Conservation (phyloP, 1,139 yeast species). For the Schwanniomyces etchellsii region DNA sequence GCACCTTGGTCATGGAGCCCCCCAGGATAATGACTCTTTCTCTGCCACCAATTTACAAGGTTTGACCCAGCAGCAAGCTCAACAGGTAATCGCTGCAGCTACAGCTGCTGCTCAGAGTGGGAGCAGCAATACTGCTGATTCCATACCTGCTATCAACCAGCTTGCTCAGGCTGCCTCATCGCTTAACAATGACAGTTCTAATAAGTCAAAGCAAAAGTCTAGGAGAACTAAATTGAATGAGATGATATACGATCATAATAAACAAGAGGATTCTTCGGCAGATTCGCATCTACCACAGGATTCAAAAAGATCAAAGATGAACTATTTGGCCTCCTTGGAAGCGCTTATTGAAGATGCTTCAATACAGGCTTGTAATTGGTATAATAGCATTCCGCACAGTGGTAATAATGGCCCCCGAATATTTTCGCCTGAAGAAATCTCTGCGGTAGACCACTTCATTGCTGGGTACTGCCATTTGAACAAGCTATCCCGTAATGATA, state of each 20-base stretch:
- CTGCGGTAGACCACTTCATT: slow-evolving; percentile 68
- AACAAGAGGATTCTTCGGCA: neutral
- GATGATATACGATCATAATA: neutral
- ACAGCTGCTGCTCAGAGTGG: slow-evolving; percentile 18
- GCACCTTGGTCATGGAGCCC: slow-evolving; percentile 23
- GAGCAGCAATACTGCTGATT: slow-evolving; percentile 9
- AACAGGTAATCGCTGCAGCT: slow-evolving; percentile 21
- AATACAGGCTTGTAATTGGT: slow-evolving; percentile 33
- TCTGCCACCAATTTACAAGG: slow-evolving; percentile 9
- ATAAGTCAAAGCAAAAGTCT: slow-evolving; percentile 4
- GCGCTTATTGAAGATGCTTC: slow-evolving; percentile 32
- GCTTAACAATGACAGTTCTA: slow-evolving; percentile 8
- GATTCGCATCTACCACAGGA: slow-evolving; percentile 1
- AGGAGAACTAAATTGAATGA: slow-evolving; percentile 5
- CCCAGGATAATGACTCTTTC: slow-evolving; percentile 9
- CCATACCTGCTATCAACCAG: slow-evolving; percentile 23
- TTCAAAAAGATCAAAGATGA: slow-evolving; percentile 17
- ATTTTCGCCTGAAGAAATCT: slow-evolving; percentile 61
- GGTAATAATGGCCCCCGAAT: slow-evolving; percentile 32
- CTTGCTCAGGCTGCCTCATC: slow-evolving; percentile 29
- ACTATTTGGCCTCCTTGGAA: slow-evolving; percentile 26
- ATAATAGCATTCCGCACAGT: slow-evolving; percentile 23
- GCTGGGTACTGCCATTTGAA: slow-evolving; percentile 60
- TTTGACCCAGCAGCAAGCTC: slow-evolving; percentile 22
- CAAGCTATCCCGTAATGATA: slow-evolving; percentile 56